Percentiles rank a stretch among this genome's conserved stretches.
Evolutionary conservation across 78 protist species (phyloP).

Genomic region (Speleostelium caveatum): DNA sequence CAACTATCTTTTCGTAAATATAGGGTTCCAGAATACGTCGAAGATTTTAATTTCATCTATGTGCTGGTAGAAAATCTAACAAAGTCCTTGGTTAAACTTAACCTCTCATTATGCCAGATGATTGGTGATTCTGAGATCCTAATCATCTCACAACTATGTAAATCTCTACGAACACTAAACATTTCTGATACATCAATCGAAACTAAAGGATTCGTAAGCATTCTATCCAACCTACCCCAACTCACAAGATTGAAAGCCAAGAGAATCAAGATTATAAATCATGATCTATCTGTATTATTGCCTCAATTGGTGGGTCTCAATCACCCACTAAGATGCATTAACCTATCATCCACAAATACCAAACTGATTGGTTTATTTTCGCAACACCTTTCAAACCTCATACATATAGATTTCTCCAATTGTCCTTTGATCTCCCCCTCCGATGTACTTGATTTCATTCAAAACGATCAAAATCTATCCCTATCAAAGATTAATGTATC

Average conservation of each 20-base stretch:
- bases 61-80: not conserved
- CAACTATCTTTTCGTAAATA: not conserved
- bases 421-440: not conserved
- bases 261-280: not conserved
- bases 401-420: slow-evolving; percentile 10
- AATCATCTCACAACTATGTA: not conserved
- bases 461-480: not conserved
- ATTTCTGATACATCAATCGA: slow-evolving; percentile 24
- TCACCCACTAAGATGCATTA: slow-evolving; percentile 5
- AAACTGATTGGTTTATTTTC: not conserved
- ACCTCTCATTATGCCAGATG: not conserved
- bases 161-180: slow-evolving; percentile 9
- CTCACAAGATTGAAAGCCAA: slow-evolving; percentile 34
- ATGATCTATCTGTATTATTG: not conserved
- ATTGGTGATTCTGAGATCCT: not conserved
- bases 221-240: not conserved
- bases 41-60: not conserved
- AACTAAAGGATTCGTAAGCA: not conserved
- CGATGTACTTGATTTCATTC: not conserved
- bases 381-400: not conserved
- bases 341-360: slow-evolving; percentile 11
- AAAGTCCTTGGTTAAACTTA: not conserved
- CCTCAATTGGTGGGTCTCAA: too few relatives aligned
- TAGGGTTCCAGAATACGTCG: not conserved
- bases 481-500: slow-evolving; percentile 21